Evolutionary conservation across 768 basidiomycete genomes (phyloP).

Genomic region (Boletus subparvulus): DNA sequence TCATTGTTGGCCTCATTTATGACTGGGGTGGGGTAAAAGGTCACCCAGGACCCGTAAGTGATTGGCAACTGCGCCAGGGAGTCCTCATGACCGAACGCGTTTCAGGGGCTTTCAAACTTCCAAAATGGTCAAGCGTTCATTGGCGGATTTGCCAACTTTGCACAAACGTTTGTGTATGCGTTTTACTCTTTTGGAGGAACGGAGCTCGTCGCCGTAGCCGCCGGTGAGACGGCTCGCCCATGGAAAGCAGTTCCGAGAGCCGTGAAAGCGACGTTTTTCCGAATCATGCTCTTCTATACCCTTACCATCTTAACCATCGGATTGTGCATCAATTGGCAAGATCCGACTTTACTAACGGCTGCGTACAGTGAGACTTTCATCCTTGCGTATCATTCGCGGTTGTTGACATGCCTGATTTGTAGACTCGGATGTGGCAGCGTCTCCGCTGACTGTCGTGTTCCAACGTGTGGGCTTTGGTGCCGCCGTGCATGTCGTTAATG

Average conservation of each 20-base stretch:
- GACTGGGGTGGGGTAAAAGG: conserved; percentile 60
- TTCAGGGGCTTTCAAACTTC: conserved; percentile 52
- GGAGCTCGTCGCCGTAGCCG: conserved; percentile 71
- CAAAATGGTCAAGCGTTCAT: conserved; percentile 51
- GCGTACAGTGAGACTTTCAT: conserved; percentile 37
- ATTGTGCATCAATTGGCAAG: conserved; percentile 59
- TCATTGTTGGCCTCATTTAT: conserved; percentile 60
- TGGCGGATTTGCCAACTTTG: conserved; percentile 52
- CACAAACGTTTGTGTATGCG: conserved; percentile 63
- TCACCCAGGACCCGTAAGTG: conserved; percentile 56
- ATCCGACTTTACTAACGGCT: conserved; percentile 50
- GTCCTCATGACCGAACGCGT: neutral
- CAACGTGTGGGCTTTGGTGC: conserved; percentile 61
- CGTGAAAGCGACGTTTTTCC: conserved; percentile 66
- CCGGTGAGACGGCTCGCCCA: conserved; percentile 65
- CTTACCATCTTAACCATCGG: conserved; percentile 66
- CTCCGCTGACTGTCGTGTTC: conserved; percentile 65
- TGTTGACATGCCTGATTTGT: neutral
- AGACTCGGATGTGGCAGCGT: conserved; percentile 54
- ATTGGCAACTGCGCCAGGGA: too few relatives aligned
- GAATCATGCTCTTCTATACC: conserved; percentile 64
- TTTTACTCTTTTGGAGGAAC: conserved; percentile 72
- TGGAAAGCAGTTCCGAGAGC: conserved; percentile 63
- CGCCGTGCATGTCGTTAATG: conserved; percentile 62
- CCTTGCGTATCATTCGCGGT: neutral